phyloP scores from a whole-genome alignment of 768 basidiomycete genomes.

The Asterophora parasitica region DNA sequence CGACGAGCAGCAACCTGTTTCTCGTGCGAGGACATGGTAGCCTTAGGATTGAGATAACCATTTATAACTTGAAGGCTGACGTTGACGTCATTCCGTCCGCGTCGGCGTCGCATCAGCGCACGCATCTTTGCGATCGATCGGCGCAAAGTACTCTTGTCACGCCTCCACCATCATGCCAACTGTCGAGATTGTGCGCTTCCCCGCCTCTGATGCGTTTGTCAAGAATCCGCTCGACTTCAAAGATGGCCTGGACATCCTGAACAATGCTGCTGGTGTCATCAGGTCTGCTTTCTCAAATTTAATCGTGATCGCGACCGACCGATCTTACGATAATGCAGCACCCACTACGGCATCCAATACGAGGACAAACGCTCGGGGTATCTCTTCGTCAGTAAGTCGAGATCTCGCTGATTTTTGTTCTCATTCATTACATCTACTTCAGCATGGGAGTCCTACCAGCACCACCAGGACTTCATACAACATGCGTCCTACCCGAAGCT shows the following conservation, averaged over 20 bases:
- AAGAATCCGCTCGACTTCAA: constrained; percentile 5
- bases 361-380: constrained; percentile 11
- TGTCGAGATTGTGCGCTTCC: constrained; percentile 10
- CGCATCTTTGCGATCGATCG: too few relatives aligned
- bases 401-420: too few relatives aligned
- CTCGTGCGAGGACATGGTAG: too few relatives aligned
- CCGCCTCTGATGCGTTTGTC: constrained; percentile 10
- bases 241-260: constrained; percentile 4
- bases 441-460: constrained; percentile 13
- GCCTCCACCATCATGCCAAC: constrained; percentile 6
- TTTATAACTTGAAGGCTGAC: not conserved
- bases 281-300: constrained; percentile 1
- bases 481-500: constrained; percentile 1
- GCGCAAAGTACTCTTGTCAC: not conserved
- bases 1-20: constrained; percentile 5
- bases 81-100: not conserved
- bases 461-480: constrained; percentile 5
- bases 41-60: too few relatives aligned
- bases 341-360: constrained; percentile 11
- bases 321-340: not conserved
- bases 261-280: constrained; percentile 11
- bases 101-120: not conserved
- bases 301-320: not conserved
- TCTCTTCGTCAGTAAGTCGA: constrained; percentile 9
- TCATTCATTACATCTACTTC: not conserved